Evolutionary conservation across 2,329 filamentous ascomycete genomes (phyloP).

Genomic region (Aureobasidium vineae): DNA sequence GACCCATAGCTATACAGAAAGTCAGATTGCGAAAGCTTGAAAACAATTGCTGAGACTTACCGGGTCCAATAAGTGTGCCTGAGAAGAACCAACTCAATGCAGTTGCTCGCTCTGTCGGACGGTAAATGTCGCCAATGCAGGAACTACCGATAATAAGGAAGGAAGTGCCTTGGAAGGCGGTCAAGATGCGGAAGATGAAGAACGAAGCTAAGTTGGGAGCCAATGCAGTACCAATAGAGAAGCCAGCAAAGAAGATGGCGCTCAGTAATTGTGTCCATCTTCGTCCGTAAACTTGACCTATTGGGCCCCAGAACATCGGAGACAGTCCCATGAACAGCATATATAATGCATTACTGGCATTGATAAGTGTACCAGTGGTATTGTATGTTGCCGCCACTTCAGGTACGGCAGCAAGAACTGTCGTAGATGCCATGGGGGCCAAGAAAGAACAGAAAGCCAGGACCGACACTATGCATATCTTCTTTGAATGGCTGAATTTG

Average conservation of each 20-base stretch:
- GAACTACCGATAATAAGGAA: conserved; percentile 71
- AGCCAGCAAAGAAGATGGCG: conserved; percentile 62
- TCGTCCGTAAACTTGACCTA: conserved; percentile 54
- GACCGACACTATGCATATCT: conserved; percentile 65
- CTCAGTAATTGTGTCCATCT: conserved; percentile 56
- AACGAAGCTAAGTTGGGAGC: conserved; percentile 69
- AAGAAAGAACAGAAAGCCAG: conserved; percentile 74
- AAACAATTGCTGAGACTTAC: background rate
- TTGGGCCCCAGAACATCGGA: conserved; percentile 69
- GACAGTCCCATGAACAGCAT: conserved; percentile 70
- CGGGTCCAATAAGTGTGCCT: conserved; percentile 67
- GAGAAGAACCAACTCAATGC: conserved; percentile 71
- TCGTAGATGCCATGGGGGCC: conserved; percentile 71
- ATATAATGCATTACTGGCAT: conserved; percentile 72
- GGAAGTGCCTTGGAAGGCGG: conserved; percentile 71
- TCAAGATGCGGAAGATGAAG: conserved; percentile 71
- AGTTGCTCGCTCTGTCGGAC: conserved; percentile 63
- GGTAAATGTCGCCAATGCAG: conserved; percentile 61
- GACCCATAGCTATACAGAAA: conserved; percentile 54
- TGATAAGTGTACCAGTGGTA: conserved; percentile 68
- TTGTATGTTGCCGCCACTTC: conserved; percentile 66
- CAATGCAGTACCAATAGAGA: conserved; percentile 70
- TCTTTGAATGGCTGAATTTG: conserved; percentile 60
- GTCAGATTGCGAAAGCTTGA: background rate
- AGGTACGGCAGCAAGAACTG: conserved; percentile 69